Base-by-base conservation (phyloP, 1,139 yeast species). In the Blastobotrys illinoisensis region DNA sequence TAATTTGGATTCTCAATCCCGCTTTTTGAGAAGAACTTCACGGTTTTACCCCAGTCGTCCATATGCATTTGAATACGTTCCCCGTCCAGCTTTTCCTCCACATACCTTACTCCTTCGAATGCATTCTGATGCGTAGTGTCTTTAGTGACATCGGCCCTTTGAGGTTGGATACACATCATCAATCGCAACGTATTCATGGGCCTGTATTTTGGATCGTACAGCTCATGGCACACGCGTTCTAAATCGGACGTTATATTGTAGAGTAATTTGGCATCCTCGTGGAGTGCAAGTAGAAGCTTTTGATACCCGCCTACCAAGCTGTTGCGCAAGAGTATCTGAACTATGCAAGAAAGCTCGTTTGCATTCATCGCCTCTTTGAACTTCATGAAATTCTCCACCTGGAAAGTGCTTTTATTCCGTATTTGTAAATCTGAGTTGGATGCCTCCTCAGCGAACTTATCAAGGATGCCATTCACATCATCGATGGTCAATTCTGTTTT, bases 81-180 rank as follows among this genome's bases (percentile, higher is more conserved):
- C 2, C 99, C 99, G 69, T 93, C 98, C 74, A 90, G 79, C 67
- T 93, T 93, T 67, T 93, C 97, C 64, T 93, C 98, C 23, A 93
- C 82, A 55, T 77, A 80, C 7, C 40, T 32, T 64, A 89, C 89
- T 40, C 79, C 79, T 2, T 54, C 54, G 3, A 62, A 61, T 71
- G 82, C 78, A 18, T 85, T 70, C 43, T 26, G 9, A 21, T 45
- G 21, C 81, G 55, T 77, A 79, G 64, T 89, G 89, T 40, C 79
- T 79, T 2, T 54, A 53, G 5, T 62, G 60, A 71, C 85, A 72
- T 43, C 71, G 73, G 11, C 67, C 64, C 16, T 83, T 78, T 16
- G 85, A 70, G 19, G 73, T 71, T 3, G 76, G 77, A 64, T 85
- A 84, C 18, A 78, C 71, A 4, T 73, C 71, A 3, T 83, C 72